Evolutionary conservation across 2,329 filamentous ascomycete genomes (phyloP).

Genomic region (Elsinoe perseae): DNA sequence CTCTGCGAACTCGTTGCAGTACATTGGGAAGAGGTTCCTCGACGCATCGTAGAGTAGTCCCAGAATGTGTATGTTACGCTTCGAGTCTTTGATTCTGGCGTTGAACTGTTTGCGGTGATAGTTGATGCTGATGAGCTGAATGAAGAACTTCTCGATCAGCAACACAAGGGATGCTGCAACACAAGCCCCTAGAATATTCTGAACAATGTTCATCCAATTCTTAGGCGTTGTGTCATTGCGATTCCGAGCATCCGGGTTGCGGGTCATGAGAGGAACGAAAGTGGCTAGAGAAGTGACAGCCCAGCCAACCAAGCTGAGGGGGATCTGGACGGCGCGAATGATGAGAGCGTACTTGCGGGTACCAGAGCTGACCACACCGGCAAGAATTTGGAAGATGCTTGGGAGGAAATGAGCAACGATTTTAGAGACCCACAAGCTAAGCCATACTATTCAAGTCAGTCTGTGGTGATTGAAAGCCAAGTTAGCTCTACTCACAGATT

Average conservation of each 20-base stretch:
- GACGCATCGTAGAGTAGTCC: constrained; percentile 86
- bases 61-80: constrained; percentile 74
- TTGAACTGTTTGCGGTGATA: constrained; percentile 82
- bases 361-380: constrained; percentile 56
- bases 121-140: constrained; percentile 76
- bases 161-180: constrained; percentile 64
- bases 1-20: constrained; percentile 81
- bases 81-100: constrained; percentile 77
- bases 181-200: constrained; percentile 57
- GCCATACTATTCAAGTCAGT: constrained; percentile 41
- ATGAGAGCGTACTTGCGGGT: constrained; percentile 57
- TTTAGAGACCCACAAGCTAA: constrained; percentile 56
- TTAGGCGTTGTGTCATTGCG: constrained; percentile 22
- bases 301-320: constrained; percentile 54
- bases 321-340: constrained; percentile 51
- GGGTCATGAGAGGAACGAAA: constrained; percentile 40
- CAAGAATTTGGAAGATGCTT: constrained; percentile 52
- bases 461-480: background rate
- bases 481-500: constrained; percentile 33
- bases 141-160: constrained; percentile 67
- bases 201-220: constrained; percentile 50
- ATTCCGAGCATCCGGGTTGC: constrained; percentile 29
- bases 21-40: constrained; percentile 78
- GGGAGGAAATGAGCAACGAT: constrained; percentile 52
- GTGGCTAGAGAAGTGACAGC: constrained; percentile 52